Conservation (phyloP, 2,329 filamentous ascomycete species). For the Colletotrichum coccodes region DNA sequence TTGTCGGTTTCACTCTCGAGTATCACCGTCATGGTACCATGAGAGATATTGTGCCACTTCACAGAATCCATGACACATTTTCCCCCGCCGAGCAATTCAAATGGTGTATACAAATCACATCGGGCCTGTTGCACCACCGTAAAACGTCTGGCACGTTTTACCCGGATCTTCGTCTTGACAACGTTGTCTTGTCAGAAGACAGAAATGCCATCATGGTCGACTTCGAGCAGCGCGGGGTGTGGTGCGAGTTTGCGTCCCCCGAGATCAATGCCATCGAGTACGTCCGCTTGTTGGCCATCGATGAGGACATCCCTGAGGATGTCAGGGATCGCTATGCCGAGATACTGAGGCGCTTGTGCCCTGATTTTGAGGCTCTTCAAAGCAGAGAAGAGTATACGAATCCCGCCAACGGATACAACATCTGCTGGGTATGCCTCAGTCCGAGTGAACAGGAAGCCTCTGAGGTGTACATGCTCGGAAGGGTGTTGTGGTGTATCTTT, state of each 20-base stretch:
- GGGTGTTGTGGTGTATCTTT: slow-evolving; percentile 71
- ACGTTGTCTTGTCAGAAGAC: slow-evolving; percentile 61
- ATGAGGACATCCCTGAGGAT: slow-evolving; percentile 54
- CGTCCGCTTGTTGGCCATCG: slow-evolving; percentile 61
- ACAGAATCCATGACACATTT: slow-evolving; percentile 57
- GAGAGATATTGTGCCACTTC: slow-evolving; percentile 63
- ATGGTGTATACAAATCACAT: slow-evolving; percentile 64
- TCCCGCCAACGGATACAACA: slow-evolving; percentile 62
- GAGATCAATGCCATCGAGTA: slow-evolving; percentile 71
- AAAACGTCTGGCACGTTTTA: slow-evolving; percentile 60
- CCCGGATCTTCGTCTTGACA: slow-evolving; percentile 69
- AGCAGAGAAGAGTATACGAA: slow-evolving; percentile 57
- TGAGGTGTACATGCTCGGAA: slow-evolving; percentile 71
- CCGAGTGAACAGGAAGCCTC: slow-evolving; percentile 64
- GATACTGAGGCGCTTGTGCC: slow-evolving; percentile 55
- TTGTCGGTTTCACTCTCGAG: slow-evolving; percentile 66
- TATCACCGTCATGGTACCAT: slow-evolving; percentile 65
- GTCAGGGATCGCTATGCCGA: slow-evolving; percentile 52
- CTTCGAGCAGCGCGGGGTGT: slow-evolving; percentile 71
- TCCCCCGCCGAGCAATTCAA: slow-evolving; percentile 56
- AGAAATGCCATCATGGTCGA: slow-evolving; percentile 66
- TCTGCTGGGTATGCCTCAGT: slow-evolving; percentile 65
- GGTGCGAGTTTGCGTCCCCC: slow-evolving; percentile 70
- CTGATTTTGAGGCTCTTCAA: slow-evolving; percentile 55
- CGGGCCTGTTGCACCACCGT: slow-evolving; percentile 61